phyloP scores from a whole-genome alignment of 2,329 filamentous ascomycete genomes.

The Colletotrichum brevisporum region DNA sequence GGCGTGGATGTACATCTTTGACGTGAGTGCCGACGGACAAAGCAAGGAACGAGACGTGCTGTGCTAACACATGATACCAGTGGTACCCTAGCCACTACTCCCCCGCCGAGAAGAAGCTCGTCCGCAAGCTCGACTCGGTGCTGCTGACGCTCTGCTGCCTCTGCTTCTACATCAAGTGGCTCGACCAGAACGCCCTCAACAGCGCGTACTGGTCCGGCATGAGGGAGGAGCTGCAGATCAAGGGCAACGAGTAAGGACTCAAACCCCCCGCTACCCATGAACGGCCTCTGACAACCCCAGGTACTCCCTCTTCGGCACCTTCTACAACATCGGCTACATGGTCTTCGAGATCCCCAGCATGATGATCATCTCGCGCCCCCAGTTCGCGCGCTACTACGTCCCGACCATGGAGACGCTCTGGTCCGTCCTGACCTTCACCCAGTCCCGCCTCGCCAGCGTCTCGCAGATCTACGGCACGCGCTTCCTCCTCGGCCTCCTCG shows the following conservation, averaged over 20 bases:
- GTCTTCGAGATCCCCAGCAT: conserved; percentile 42
- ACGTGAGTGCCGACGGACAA: background rate
- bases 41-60: background rate
- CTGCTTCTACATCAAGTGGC: conserved; percentile 48
- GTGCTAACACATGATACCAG: conserved; percentile 34
- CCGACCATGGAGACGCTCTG: conserved; percentile 41
- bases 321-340: conserved; percentile 41
- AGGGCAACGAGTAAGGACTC: conserved; percentile 50
- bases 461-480: conserved; percentile 46
- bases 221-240: conserved; percentile 51
- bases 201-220: conserved; percentile 55
- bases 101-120: conserved; percentile 45
- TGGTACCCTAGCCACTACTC: conserved; percentile 52
- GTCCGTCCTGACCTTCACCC: conserved; percentile 41
- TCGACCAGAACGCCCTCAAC: conserved; percentile 49
- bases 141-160: conserved; percentile 45
- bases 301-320: conserved; percentile 40
- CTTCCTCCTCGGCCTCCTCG: conserved; percentile 48
- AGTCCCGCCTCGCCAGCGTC: conserved; percentile 41
- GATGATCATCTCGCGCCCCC: conserved; percentile 40
- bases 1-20: conserved; percentile 45
- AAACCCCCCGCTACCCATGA: too few relatives aligned
- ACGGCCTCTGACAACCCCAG: background rate
- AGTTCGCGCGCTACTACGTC: conserved; percentile 38
- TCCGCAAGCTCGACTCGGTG: conserved; percentile 47